Percentiles rank a stretch among this genome's conserved stretches.
phyloP scores from a whole-genome alignment of 352 stramenopile genomes.

The Halophytophthora batemanensis region DNA sequence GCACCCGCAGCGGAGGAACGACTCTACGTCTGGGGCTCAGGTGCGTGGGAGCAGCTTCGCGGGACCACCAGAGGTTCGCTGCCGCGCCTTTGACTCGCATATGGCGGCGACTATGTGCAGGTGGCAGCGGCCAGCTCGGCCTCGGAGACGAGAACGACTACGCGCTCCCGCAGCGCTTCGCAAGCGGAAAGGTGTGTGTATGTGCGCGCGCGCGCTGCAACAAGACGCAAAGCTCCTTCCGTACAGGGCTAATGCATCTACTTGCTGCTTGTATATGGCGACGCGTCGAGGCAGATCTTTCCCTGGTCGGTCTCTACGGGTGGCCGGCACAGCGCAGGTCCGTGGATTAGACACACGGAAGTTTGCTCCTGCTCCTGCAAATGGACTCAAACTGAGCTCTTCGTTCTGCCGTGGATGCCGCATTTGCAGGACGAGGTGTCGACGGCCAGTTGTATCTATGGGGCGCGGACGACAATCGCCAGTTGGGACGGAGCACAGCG shows the following conservation, averaged over 20 bases:
- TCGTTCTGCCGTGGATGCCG: neutral
- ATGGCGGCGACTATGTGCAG: constrained; percentile 17
- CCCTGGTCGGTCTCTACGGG: constrained; percentile 38
- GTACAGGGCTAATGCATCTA: neutral
- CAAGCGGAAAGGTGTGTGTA: constrained; percentile 9
- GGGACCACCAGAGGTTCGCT: too few species aligned
- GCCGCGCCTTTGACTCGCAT: too few species aligned
- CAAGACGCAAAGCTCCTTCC: too few species aligned
- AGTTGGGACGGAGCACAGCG: constrained; percentile 26
- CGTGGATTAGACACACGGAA: neutral
- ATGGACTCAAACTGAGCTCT: neutral
- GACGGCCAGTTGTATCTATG: constrained; percentile 56
- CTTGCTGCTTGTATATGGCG: neutral
- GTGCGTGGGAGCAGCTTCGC: constrained; percentile 14
- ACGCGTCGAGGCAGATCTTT: too few species aligned
- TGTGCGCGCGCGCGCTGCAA: too few species aligned
- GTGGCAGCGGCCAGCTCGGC: constrained; percentile 63
- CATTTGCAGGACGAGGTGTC: constrained; percentile 17
- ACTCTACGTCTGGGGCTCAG: constrained; percentile 63
- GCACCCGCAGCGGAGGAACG: constrained; percentile 14
- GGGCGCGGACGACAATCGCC: constrained; percentile 59
- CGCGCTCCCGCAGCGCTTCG: constrained; percentile 47
- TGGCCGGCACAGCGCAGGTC: constrained; percentile 74
- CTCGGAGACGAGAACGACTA: constrained; percentile 53
- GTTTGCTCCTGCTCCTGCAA: neutral